These are phyloP conservation scores for Fraxinus velutina DNA, from an alignment of 305 asterid species.

Conservation along the genomic window DNA sequence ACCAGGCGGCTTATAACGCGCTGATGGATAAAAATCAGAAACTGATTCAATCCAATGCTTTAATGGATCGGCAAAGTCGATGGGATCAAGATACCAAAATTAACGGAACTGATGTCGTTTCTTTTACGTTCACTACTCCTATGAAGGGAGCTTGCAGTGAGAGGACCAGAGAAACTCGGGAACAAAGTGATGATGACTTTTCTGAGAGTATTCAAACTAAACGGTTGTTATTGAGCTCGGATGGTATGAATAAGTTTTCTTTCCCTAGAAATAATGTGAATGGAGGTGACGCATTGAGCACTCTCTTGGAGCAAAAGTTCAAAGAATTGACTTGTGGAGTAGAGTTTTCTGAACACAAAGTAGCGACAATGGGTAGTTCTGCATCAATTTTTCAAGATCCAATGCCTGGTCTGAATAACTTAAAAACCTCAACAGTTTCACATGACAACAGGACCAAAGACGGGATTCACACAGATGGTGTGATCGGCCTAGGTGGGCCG, in stretches of 20 bases:
- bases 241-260: slow-evolving; percentile 33
- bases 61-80: slow-evolving; percentile 31
- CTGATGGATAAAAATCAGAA: slow-evolving; percentile 36
- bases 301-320: slow-evolving; percentile 77
- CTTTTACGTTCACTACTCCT: slow-evolving; percentile 92
- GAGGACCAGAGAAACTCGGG: slow-evolving; percentile 36
- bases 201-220: slow-evolving; percentile 10
- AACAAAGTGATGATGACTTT: slow-evolving; percentile 25
- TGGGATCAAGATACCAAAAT: slow-evolving; percentile 48
- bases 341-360: slow-evolving; percentile 50
- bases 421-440: neutral
- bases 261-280: slow-evolving; percentile 36
- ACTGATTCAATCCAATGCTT: slow-evolving; percentile 31
- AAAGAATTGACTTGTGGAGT: slow-evolving; percentile 57
- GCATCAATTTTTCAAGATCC: slow-evolving; percentile 15
- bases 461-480: slow-evolving; percentile 30
- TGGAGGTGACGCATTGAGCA: slow-evolving; percentile 66
- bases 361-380: slow-evolving; percentile 14
- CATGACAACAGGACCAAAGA: slow-evolving; percentile 28
- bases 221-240: slow-evolving; percentile 36
- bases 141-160: slow-evolving; percentile 40
- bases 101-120: slow-evolving; percentile 60
- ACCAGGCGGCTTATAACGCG: slow-evolving; percentile 24
- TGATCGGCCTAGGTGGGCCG: slow-evolving; percentile 27
- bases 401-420: neutral